Evolutionary conservation across 164 flowering plant species (phyloP).

Genomic region (Aristolochia fimbriata): DNA sequence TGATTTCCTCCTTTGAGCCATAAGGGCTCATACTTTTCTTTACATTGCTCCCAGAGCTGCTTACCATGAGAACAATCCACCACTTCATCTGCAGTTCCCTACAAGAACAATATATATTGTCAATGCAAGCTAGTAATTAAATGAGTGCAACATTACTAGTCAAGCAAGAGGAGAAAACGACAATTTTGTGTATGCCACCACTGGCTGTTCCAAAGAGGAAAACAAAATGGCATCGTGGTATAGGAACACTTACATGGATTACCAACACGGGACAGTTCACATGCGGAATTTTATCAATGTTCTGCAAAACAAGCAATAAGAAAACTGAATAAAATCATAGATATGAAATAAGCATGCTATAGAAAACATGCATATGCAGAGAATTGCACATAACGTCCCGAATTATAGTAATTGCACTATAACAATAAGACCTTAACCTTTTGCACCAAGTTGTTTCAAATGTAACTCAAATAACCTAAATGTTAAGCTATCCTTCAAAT

Average conservation of each 20-base stretch:
- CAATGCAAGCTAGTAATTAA: neutral
- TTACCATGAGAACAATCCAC: conserved; percentile 67
- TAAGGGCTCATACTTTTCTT: conserved; percentile 64
- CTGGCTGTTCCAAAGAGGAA: neutral
- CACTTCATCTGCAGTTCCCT: conserved; percentile 73
- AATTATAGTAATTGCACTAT: no score
- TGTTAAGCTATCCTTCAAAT: no score
- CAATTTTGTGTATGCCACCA: neutral
- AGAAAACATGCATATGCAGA: no score
- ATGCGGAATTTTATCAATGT: conserved; percentile 31
- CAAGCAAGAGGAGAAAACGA: no score
- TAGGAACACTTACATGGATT: conserved; percentile 64
- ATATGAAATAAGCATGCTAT: no score
- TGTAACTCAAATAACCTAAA: no score
- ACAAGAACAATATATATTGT: conserved; percentile 4
- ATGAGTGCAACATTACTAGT: neutral
- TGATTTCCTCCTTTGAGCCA: conserved; percentile 63
- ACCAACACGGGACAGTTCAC: conserved; percentile 75
- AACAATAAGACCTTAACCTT: no score
- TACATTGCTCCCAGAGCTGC: conserved; percentile 64
- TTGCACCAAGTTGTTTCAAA: no score
- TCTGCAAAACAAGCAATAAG: conserved; percentile 42
- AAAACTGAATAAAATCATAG: neutral
- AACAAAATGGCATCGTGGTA: neutral
- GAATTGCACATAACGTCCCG: no score